phyloP scores from a whole-genome alignment of 768 basidiomycete genomes.

The Panus rudis region DNA sequence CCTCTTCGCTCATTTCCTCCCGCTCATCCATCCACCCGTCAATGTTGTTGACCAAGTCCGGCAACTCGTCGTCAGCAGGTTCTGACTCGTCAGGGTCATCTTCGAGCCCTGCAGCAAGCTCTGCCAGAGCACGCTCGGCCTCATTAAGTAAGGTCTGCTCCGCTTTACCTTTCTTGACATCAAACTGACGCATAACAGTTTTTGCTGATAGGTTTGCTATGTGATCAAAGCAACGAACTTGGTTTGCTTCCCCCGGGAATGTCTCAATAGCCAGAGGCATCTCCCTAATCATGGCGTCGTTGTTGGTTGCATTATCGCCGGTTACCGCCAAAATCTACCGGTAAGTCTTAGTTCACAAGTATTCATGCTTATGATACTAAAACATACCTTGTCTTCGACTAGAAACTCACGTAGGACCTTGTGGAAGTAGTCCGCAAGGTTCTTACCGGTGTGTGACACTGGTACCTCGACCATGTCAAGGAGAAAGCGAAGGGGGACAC shows the following conservation, averaged over 20 bases:
- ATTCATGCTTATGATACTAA: background rate
- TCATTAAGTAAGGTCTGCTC: background rate
- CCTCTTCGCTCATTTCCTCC: conserved; percentile 1
- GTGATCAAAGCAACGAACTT: conserved; percentile 13
- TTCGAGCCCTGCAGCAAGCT: background rate
- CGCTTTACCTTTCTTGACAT: background rate
- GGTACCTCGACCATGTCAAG: conserved; percentile 34
- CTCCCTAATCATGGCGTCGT: conserved; percentile 10
- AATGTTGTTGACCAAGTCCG: background rate
- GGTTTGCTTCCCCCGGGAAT: background rate
- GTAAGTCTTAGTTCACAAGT: background rate
- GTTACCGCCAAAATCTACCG: conserved; percentile 9
- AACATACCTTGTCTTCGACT: conserved; percentile 27
- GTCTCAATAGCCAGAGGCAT: conserved; percentile 1
- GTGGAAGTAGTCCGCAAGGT: conserved; percentile 28
- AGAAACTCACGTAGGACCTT: conserved; percentile 29
- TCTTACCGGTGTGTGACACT: conserved; percentile 27
- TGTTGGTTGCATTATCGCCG: conserved; percentile 12
- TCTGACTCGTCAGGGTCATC: background rate
- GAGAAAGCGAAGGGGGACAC: conserved; percentile 19
- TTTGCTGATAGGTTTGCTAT: conserved; percentile 8
- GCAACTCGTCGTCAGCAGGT: conserved; percentile 1
- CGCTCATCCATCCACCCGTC: background rate
- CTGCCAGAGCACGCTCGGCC: background rate
- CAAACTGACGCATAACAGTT: conserved; percentile 9